Evolutionary conservation across 306 rosid species (phyloP).

Genomic region (Albizia julibrissin): DNA sequence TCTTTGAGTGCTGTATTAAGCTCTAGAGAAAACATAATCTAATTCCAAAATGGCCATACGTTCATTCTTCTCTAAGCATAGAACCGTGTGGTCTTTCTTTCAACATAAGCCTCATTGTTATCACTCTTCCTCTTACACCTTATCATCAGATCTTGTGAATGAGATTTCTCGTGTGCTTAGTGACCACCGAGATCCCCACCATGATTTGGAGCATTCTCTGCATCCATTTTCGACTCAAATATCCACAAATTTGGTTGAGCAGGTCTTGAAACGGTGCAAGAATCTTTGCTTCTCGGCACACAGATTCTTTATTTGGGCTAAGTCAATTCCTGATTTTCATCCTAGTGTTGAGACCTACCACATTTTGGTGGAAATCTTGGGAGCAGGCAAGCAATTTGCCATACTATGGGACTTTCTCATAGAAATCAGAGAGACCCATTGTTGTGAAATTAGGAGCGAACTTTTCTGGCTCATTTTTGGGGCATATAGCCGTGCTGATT

Average conservation of each 20-base stretch:
- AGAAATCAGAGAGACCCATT: slow-evolving; percentile 56
- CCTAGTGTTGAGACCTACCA: slow-evolving; percentile 66
- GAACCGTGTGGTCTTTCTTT: slow-evolving; percentile 34
- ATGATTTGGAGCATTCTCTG: slow-evolving; percentile 70
- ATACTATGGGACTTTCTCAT: slow-evolving; percentile 85
- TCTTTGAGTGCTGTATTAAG: not conserved
- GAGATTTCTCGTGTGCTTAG: slow-evolving; percentile 83
- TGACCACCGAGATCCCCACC: slow-evolving; percentile 77
- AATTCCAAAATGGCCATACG: slow-evolving; percentile 47
- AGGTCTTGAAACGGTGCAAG: slow-evolving; percentile 81
- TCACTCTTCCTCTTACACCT: slow-evolving; percentile 35
- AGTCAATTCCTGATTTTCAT: slow-evolving; percentile 63
- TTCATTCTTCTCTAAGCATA: slow-evolving; percentile 38
- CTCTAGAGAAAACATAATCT: not conserved
- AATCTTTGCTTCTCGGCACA: slow-evolving; percentile 80
- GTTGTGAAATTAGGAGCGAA: slow-evolving; percentile 51
- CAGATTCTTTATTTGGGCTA: slow-evolving; percentile 93
- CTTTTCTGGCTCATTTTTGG: slow-evolving; percentile 76
- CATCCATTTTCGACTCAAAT: slow-evolving; percentile 56
- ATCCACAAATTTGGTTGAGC: slow-evolving; percentile 71
- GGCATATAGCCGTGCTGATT: slow-evolving; percentile 67
- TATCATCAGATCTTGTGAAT: slow-evolving; percentile 59
- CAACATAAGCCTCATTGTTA: slow-evolving; percentile 31
- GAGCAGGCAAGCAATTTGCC: slow-evolving; percentile 73
- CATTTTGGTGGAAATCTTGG: slow-evolving; percentile 76